Conservation (phyloP, 768 basidiomycete species). For the Russula lepida region DNA sequence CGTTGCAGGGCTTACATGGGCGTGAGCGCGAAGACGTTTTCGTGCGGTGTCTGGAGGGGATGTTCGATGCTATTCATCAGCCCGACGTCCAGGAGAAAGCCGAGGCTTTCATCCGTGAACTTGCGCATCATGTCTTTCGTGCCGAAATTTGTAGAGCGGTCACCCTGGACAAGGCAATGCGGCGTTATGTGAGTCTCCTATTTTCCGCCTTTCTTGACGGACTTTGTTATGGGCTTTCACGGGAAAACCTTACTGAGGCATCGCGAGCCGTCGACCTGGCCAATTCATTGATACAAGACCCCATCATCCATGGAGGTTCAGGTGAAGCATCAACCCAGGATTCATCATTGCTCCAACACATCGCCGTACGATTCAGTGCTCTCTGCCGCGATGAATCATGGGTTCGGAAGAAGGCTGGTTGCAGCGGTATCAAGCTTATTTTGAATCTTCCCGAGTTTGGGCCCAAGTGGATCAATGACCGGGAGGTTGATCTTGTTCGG, state of each 20-base stretch:
- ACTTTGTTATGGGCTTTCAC: constrained; percentile 65
- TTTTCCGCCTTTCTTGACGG: constrained; percentile 73
- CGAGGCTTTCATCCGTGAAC: constrained; percentile 56
- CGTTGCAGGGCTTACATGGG: constrained; percentile 52
- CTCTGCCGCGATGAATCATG: constrained; percentile 89
- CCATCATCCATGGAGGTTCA: constrained; percentile 47
- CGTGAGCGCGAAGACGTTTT: constrained; percentile 73
- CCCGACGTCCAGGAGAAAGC: constrained; percentile 64
- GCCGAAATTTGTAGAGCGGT: constrained; percentile 59
- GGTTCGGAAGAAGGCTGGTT: constrained; percentile 85
- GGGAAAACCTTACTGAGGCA: constrained; percentile 53
- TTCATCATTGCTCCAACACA: constrained; percentile 65
- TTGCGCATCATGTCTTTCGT: constrained; percentile 65
- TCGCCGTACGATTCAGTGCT: constrained; percentile 74
- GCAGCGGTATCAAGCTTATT: constrained; percentile 76
- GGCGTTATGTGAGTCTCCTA: constrained; percentile 48
- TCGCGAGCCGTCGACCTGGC: constrained; percentile 54
- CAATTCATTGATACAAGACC: constrained; percentile 52
- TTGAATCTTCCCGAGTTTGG: constrained; percentile 62
- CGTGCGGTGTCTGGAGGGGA: constrained; percentile 56
- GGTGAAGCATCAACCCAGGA: constrained; percentile 43
- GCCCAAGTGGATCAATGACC: constrained; percentile 71
- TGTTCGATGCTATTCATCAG: constrained; percentile 68
- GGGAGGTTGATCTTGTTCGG: constrained; percentile 84
- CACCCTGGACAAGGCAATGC: constrained; percentile 42